Percentiles rank a stretch among this genome's conserved stretches.
These are phyloP conservation scores for Penicillium brevicompactum DNA, from an alignment of 2,329 filamentous ascomycete species.

Conservation along the genomic window DNA sequence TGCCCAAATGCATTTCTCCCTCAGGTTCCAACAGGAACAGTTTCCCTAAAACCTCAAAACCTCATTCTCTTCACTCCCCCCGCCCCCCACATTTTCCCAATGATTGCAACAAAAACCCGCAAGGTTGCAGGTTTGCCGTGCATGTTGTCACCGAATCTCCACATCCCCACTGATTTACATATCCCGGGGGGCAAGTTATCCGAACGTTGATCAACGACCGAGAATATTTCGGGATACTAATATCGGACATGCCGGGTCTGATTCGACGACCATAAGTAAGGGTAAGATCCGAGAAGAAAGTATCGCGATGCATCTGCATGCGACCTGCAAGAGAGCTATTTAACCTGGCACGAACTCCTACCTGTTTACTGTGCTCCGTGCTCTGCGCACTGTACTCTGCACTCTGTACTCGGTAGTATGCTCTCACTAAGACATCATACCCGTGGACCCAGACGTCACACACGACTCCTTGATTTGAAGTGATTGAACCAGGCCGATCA, in stretches of 20 bases:
- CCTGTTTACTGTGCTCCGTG: too few species aligned
- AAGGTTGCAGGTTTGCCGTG: constrained; percentile 1
- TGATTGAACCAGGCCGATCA: too few species aligned
- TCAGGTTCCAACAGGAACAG: too few species aligned
- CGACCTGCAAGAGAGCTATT: neutral
- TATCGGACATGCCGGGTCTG: neutral
- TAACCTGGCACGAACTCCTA: too few species aligned
- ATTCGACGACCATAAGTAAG: neutral
- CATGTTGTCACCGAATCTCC: constrained; percentile 5
- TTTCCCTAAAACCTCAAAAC: too few species aligned
- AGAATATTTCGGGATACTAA: constrained; percentile 5
- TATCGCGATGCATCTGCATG: neutral
- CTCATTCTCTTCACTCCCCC: too few species aligned
- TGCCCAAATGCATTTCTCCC: neutral
- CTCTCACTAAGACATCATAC: too few species aligned
- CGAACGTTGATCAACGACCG: constrained; percentile 5
- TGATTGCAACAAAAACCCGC: neutral
- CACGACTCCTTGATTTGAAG: too few species aligned
- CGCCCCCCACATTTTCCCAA: too few species aligned
- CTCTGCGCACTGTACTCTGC: too few species aligned
- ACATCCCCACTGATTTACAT: constrained; percentile 9
- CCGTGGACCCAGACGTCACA: too few species aligned
- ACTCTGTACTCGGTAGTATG: too few species aligned
- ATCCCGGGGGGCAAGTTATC: constrained; percentile 9
- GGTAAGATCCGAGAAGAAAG: neutral